phyloP scores from a whole-genome alignment of 2,329 filamentous ascomycete species.

The Diaporthe sp. region DNA sequence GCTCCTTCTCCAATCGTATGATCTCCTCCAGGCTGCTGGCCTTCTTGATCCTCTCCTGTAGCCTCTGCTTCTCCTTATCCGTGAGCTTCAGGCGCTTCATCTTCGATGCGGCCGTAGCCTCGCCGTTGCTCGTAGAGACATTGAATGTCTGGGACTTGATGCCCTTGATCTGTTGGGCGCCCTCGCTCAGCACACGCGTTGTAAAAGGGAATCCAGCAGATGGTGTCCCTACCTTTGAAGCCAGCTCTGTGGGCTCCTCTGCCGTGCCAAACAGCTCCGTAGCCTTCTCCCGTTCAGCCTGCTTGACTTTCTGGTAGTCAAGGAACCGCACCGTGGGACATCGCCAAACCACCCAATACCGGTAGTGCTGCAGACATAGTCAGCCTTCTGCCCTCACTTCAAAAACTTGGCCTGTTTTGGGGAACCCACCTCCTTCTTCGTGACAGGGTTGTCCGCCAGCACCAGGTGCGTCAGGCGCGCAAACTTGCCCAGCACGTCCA shows the following conservation, averaged over 20 bases:
- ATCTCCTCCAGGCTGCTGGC: constrained; percentile 94
- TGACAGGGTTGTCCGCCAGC: constrained; percentile 88
- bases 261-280: constrained; percentile 85
- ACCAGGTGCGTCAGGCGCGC: constrained; percentile 82
- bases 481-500: constrained; percentile 83
- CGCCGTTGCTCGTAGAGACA: constrained; percentile 60
- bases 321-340: constrained; percentile 89
- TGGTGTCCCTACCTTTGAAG: constrained; percentile 70
- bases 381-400: background rate
- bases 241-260: constrained; percentile 84
- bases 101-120: constrained; percentile 65
- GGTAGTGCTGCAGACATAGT: constrained; percentile 78
- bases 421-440: constrained; percentile 86
- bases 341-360: constrained; percentile 91
- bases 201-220: background rate
- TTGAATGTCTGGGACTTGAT: constrained; percentile 85
- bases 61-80: constrained; percentile 86
- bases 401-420: background rate
- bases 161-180: constrained; percentile 76
- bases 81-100: constrained; percentile 87
- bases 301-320: constrained; percentile 92
- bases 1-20: constrained; percentile 88
- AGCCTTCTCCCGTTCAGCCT: constrained; percentile 83
- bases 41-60: constrained; percentile 89
- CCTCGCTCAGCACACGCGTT: constrained; percentile 33